Evolutionary conservation across 2,329 filamentous ascomycete genomes (phyloP).

Genomic region (Rutstroemia sp.): DNA sequence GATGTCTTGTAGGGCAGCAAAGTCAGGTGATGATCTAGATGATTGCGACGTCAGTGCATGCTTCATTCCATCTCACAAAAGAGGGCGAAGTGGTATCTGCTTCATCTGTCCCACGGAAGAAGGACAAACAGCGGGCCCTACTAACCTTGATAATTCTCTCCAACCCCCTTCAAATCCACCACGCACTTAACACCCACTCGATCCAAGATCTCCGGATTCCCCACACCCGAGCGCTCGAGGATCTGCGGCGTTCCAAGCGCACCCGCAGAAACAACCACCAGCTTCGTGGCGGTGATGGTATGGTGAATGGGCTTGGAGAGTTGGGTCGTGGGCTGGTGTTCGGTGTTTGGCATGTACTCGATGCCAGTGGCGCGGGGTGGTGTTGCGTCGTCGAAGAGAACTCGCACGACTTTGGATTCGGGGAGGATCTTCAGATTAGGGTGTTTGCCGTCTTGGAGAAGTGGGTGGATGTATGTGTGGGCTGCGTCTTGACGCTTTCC

Average conservation of each 20-base stretch:
- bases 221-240: constrained; percentile 56
- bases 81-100: too few relatives aligned
- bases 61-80: neutral
- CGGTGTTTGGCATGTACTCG: constrained; percentile 45
- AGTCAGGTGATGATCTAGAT: constrained; percentile 42
- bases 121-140: neutral
- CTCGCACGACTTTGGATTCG: constrained; percentile 46
- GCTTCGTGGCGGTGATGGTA: constrained; percentile 43
- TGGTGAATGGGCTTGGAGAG: constrained; percentile 26
- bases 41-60: too few relatives aligned
- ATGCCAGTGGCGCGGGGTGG: constrained; percentile 48
- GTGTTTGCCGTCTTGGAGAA: constrained; percentile 40
- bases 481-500: constrained; percentile 53
- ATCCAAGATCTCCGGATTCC: constrained; percentile 41
- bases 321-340: constrained; percentile 31
- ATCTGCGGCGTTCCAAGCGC: constrained; percentile 35
- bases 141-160: constrained; percentile 41
- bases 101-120: neutral
- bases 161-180: constrained; percentile 43
- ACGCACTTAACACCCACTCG: constrained; percentile 39
- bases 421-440: constrained; percentile 53
- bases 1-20: constrained; percentile 45
- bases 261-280: constrained; percentile 42
- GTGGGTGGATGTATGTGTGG: constrained; percentile 45
- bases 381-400: constrained; percentile 43